Evolutionary conservation across 345 rosid genomes (phyloP), one percentile per base, ranked within the genome.

Genomic region (Syzygium oleosum): DNA sequence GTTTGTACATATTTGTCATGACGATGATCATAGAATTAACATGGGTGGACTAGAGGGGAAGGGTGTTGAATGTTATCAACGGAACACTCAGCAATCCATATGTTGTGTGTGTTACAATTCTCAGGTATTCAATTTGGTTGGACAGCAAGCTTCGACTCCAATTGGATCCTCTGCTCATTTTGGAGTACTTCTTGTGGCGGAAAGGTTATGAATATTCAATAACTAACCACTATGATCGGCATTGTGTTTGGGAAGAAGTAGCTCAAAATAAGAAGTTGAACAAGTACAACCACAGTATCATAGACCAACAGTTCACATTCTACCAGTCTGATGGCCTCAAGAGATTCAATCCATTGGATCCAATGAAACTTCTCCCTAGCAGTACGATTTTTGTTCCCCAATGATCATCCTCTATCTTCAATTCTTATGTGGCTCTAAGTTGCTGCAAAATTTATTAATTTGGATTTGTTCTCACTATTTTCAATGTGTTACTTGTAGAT

Each of bases 231-330:
- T 98, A 96, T 65, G 98, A 96, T 86, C 94, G 99, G 43, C 99
- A 96, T 89, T 98, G 99, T 90, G 91, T 98, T 46, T 96, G 99
- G 99, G 99, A 98, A 91, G 99, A 98, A 93, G 99, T 98, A 87
- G 95, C 93, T 38, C 99, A 95, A 87, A 98, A 98, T 90, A 98
- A 98, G 90, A 95, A 90, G 93, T 91, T 98, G 90, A 98, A 98
- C 93, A 98, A 96, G 91, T 98, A 98, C 90, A 96, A 98, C 88
- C 99, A 94, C 89, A 94, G 95, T 52, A 91, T 93, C 87, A 98
- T 96, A 65, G 96, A 98, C 87, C 91, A 98, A 86, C 99, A 98
- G 89, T 95, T 98, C 91, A 89, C 89, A 79, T 96, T 93, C 92
- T 98, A 98, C 93, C 94, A 91, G 92, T 88, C 97, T 52, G 99